Conservation (phyloP, 345 rosid genomes). For the Eucalyptus paniculata region DNA sequence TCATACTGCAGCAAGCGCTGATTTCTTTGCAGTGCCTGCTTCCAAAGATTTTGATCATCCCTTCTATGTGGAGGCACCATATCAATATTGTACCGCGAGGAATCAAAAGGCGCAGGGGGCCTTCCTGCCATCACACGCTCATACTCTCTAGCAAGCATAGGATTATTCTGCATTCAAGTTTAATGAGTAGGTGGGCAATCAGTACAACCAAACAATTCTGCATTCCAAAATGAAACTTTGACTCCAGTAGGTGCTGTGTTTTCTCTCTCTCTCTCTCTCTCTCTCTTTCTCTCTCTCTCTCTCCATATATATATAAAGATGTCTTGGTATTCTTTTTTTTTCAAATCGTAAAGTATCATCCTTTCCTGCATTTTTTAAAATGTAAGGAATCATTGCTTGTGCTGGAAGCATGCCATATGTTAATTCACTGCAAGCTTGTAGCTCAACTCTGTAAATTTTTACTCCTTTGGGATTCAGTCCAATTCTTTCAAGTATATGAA, state of each 20-base stretch:
- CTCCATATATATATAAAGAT: too few relatives aligned
- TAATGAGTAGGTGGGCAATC: background rate
- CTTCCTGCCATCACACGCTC: conserved; percentile 92
- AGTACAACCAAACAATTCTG: background rate
- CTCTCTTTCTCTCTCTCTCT: too few relatives aligned
- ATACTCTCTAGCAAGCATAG: conserved; percentile 79
- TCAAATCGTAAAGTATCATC: too few relatives aligned
- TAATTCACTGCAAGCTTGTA: background rate
- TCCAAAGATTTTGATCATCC: conserved; percentile 86
- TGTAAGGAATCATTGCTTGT: background rate
- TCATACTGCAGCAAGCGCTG: conserved; percentile 83
- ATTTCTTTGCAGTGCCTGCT: conserved; percentile 64
- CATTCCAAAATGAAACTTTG: background rate
- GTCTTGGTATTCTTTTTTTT: too few relatives aligned
- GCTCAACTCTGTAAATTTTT: background rate
- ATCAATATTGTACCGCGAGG: conserved; percentile 65
- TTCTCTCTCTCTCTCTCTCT: background rate
- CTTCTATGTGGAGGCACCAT: conserved; percentile 46
- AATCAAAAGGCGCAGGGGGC: conserved; percentile 73
- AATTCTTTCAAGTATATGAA: background rate
- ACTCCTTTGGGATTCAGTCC: background rate
- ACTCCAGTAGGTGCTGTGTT: background rate
- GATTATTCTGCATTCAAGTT: conserved; percentile 47
- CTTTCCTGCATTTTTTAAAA: too few relatives aligned
- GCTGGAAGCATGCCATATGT: background rate